Evolutionary conservation across 306 rosid genomes (phyloP).

Genomic region (Fagus crenata): DNA sequence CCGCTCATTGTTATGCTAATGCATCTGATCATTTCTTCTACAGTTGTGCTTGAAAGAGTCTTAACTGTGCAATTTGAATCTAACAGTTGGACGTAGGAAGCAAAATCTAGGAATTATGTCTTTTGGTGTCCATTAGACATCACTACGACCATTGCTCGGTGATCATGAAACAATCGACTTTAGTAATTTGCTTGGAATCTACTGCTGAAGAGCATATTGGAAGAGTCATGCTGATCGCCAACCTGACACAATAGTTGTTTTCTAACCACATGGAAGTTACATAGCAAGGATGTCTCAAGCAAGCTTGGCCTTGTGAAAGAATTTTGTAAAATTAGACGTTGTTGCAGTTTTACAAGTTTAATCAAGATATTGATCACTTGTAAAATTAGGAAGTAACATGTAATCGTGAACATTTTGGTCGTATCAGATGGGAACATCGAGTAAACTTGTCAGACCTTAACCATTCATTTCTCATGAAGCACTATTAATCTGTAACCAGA

Average conservation of each 20-base stretch:
- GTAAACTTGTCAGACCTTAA: no score
- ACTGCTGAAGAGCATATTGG: not conserved
- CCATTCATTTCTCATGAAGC: no score
- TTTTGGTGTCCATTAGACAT: not conserved
- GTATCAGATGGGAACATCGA: not conserved
- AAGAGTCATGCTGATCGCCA: conserved; percentile 13
- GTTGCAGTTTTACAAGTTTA: not conserved
- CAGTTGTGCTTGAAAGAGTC: conserved; percentile 1
- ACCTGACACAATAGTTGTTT: not conserved
- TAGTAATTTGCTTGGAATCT: not conserved
- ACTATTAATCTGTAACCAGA: no score
- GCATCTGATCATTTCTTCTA: conserved; percentile 18
- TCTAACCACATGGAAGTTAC: not conserved
- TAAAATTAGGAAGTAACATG: not conserved
- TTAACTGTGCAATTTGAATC: not conserved
- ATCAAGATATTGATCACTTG: not conserved
- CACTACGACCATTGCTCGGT: not conserved
- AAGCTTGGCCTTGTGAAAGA: conserved; percentile 3
- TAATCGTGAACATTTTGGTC: no score
- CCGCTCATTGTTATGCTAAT: conserved; percentile 2
- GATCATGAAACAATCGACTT: not conserved
- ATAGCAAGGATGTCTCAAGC: conserved; percentile 1
- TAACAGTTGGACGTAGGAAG: not conserved
- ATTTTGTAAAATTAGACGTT: conserved; percentile 18
- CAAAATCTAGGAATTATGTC: not conserved